These are phyloP conservation scores for Dittrichia graveolens DNA, from an alignment of 129 eudicot genomes.

Conservation along the genomic window DNA sequence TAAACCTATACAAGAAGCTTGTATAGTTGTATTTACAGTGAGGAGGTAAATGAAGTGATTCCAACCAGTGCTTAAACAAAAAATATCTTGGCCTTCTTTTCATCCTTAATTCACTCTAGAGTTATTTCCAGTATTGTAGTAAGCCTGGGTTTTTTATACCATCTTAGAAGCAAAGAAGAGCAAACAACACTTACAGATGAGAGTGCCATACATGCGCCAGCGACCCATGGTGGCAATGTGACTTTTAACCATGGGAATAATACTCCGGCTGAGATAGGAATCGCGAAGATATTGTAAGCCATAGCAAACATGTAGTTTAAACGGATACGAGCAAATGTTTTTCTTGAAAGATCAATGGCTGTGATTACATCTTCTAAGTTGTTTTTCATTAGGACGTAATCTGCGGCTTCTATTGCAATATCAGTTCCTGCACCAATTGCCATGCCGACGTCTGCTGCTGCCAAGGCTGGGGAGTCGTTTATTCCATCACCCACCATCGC, in stretches of 20 bases:
- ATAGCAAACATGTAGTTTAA: slow-evolving; percentile 76
- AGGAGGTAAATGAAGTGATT: slow-evolving; percentile 15
- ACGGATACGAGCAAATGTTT: slow-evolving; percentile 74
- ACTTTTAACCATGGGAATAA: slow-evolving; percentile 64
- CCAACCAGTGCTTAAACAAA: not conserved
- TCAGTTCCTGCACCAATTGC: slow-evolving; percentile 97
- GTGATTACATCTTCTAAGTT: slow-evolving; percentile 92
- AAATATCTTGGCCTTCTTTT: too few species aligned
- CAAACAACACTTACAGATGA: slow-evolving; percentile 91
- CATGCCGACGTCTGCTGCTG: slow-evolving; percentile 95
- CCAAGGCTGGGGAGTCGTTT: slow-evolving; percentile 91
- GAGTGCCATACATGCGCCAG: slow-evolving; percentile 95
- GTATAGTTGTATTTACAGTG: slow-evolving; percentile 28
- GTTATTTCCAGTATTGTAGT: slow-evolving; percentile 76
- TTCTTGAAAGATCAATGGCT: slow-evolving; percentile 88
- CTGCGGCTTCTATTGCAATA: slow-evolving; percentile 93
- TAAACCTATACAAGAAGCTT: slow-evolving; percentile 13
- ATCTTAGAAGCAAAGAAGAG: slow-evolving; percentile 82
- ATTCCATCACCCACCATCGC: slow-evolving; percentile 98
- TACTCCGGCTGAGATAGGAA: slow-evolving; percentile 80
- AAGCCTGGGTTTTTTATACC: slow-evolving; percentile 80
- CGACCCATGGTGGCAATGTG: slow-evolving; percentile 88
- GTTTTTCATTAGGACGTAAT: slow-evolving; percentile 81
- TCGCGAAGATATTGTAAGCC: slow-evolving; percentile 73
- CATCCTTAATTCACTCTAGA: slow-evolving; percentile 48